Percentiles rank a stretch among this genome's conserved stretches.
These are phyloP conservation scores for Syncephalastrum sp. DNA, from an alignment of 371 early-diverging fungal genomes.

Conservation along the genomic window DNA sequence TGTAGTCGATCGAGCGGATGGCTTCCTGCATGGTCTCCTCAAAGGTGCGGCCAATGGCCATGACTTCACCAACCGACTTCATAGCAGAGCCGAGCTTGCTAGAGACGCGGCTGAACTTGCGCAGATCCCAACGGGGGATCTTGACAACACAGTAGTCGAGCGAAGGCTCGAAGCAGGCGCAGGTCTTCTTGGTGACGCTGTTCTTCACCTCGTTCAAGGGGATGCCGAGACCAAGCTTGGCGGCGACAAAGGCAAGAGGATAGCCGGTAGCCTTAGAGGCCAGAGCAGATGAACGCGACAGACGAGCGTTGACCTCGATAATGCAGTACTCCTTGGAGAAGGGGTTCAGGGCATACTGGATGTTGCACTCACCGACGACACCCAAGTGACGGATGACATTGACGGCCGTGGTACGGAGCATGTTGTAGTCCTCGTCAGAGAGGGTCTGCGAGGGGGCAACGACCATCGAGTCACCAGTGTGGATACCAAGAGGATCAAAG, in stretches of 20 bases:
- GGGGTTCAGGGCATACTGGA: conserved; percentile 94
- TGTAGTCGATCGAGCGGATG: conserved; percentile 72
- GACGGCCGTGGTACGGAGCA: conserved; percentile 93
- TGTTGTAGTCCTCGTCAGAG: conserved; percentile 90
- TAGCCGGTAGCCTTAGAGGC: conserved; percentile 96
- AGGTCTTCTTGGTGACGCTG: conserved; percentile 87
- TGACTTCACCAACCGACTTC: conserved; percentile 97
- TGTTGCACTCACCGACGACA: conserved; percentile 97
- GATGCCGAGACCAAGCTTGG: conserved; percentile 88
- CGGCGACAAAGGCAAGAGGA: conserved; percentile 94
- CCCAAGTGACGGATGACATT: conserved; percentile 93
- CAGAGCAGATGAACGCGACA: conserved; percentile 83
- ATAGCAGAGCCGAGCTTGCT: conserved; percentile 81
- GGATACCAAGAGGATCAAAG: conserved; percentile 95
- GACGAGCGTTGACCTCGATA: conserved; percentile 96
- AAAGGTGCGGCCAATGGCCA: conserved; percentile 95
- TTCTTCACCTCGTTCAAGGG: conserved; percentile 86
- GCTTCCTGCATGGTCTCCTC: conserved; percentile 95
- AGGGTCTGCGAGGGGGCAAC: conserved; percentile 95
- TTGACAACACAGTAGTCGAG: conserved; percentile 93
- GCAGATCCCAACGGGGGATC: conserved; percentile 96
- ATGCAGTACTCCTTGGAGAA: conserved; percentile 82
- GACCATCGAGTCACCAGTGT: conserved; percentile 96
- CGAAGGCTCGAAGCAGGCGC: conserved; percentile 94
- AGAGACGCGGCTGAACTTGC: conserved; percentile 87